Percentiles rank a stretch among this genome's conserved stretches.
Conservation (phyloP, 768 basidiomycete genomes). For the Holtermannia corniformis region DNA sequence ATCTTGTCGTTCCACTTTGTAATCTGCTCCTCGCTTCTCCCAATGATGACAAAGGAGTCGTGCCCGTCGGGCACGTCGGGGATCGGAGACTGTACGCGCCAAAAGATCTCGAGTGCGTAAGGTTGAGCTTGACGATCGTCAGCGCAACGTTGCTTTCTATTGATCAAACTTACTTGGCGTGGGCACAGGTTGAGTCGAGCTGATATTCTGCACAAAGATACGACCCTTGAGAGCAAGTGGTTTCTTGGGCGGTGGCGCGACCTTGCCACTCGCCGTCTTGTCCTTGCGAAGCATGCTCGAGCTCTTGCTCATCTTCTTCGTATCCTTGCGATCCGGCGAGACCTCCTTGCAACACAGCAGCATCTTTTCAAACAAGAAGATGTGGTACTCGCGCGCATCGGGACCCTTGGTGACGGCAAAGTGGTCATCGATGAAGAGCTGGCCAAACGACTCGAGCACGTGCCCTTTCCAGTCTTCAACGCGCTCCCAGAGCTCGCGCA, state of each 20-base stretch:
- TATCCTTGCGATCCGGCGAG: slow-evolving; percentile 48
- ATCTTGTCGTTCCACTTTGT: slow-evolving; percentile 85
- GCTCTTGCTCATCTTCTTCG: slow-evolving; percentile 61
- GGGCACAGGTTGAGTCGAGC: slow-evolving; percentile 35
- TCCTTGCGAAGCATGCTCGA: slow-evolving; percentile 79
- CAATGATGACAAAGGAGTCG: slow-evolving; percentile 89
- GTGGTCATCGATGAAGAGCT: slow-evolving; percentile 85
- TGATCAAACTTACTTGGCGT: neutral
- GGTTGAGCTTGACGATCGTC: neutral
- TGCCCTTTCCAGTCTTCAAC: slow-evolving; percentile 99
- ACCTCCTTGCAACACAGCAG: slow-evolving; percentile 98
- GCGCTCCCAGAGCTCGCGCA: slow-evolving; percentile 69
- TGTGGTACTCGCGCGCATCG: slow-evolving; percentile 93
- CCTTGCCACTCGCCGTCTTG: slow-evolving; percentile 48
- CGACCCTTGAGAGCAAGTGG: slow-evolving; percentile 86
- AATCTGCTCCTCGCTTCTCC: slow-evolving; percentile 83
- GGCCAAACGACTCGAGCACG: slow-evolving; percentile 85
- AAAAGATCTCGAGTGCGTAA: slow-evolving; percentile 77
- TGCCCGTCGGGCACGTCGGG: slow-evolving; percentile 52
- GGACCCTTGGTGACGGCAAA: slow-evolving; percentile 94
- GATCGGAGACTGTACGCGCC: slow-evolving; percentile 67
- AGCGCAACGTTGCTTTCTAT: neutral
- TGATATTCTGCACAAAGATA: slow-evolving; percentile 94
- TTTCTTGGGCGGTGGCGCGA: slow-evolving; percentile 61
- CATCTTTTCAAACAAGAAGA: slow-evolving; percentile 98